phyloP scores from a whole-genome alignment of 2,329 filamentous ascomycete genomes.

The Ceratocystis alfenasii region DNA sequence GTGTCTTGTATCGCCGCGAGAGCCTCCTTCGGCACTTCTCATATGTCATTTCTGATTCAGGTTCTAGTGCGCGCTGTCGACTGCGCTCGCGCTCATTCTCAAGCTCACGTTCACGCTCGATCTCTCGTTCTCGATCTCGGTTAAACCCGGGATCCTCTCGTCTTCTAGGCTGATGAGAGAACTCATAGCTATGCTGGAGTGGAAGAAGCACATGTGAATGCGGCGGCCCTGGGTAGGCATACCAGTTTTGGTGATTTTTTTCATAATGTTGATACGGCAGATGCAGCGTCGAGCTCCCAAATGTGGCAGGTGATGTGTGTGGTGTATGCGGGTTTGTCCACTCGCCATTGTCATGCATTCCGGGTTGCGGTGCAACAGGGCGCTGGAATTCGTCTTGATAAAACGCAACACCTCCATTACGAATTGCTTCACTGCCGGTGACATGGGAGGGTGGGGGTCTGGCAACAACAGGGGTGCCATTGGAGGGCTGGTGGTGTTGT shows the following conservation, averaged over 20 bases:
- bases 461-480: too few species aligned
- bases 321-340: constrained; percentile 15
- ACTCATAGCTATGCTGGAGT: background rate
- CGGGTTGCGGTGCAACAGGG: constrained; percentile 14
- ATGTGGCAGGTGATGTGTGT: background rate
- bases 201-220: background rate
- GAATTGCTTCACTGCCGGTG: background rate
- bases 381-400: background rate
- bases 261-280: background rate
- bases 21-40: background rate
- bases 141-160: background rate
- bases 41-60: background rate
- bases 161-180: background rate
- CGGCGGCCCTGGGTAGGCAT: too few species aligned
- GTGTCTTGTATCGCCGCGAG: background rate
- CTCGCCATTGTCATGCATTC: constrained; percentile 17
- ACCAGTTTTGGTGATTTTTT: too few species aligned
- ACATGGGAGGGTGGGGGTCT: too few species aligned
- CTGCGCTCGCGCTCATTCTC: background rate
- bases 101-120: background rate
- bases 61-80: background rate
- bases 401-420: background rate
- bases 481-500: too few species aligned
- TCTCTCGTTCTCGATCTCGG: too few species aligned
- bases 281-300: background rate